Evolutionary conservation across 73 alveolate genomes (phyloP).

Genomic region (Paramecium sexaurelia): DNA sequence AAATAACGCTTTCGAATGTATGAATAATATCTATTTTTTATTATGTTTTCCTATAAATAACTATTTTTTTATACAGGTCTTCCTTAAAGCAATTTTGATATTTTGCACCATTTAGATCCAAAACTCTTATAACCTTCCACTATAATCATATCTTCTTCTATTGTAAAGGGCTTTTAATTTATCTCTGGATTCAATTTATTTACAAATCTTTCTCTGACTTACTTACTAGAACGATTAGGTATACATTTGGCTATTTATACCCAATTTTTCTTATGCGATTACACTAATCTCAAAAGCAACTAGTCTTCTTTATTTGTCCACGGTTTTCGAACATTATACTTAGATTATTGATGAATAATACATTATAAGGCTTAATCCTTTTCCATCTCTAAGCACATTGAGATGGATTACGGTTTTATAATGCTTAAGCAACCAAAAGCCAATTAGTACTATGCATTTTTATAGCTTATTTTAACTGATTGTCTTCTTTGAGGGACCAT

Average conservation of each 20-base stretch:
- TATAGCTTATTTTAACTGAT: neutral
- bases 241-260: slow-evolving; percentile 55
- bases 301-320: slow-evolving; percentile 63
- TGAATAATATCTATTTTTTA: slow-evolving; percentile 43
- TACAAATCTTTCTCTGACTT: slow-evolving; percentile 97
- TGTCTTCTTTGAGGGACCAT: neutral
- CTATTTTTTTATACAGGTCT: slow-evolving; percentile 44
- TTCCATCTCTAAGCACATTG: slow-evolving; percentile 64
- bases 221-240: slow-evolving; percentile 82
- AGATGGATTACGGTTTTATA: slow-evolving; percentile 40
- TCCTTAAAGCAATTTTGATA: slow-evolving; percentile 49
- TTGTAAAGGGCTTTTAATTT: slow-evolving; percentile 85
- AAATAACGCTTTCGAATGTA: slow-evolving; percentile 36
- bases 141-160: slow-evolving; percentile 81
- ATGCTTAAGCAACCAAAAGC: neutral
- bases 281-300: slow-evolving; percentile 2
- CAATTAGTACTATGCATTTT: slow-evolving; percentile 23
- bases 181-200: slow-evolving; percentile 96
- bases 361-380: neutral
- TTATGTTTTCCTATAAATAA: slow-evolving; percentile 34
- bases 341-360: neutral
- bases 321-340: slow-evolving; percentile 2
- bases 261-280: slow-evolving; percentile 59
- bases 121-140: neutral
- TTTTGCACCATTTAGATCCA: slow-evolving; percentile 64